phyloP scores from a whole-genome alignment of 352 stramenopile genomes.

The Phytophthora quininea region DNA sequence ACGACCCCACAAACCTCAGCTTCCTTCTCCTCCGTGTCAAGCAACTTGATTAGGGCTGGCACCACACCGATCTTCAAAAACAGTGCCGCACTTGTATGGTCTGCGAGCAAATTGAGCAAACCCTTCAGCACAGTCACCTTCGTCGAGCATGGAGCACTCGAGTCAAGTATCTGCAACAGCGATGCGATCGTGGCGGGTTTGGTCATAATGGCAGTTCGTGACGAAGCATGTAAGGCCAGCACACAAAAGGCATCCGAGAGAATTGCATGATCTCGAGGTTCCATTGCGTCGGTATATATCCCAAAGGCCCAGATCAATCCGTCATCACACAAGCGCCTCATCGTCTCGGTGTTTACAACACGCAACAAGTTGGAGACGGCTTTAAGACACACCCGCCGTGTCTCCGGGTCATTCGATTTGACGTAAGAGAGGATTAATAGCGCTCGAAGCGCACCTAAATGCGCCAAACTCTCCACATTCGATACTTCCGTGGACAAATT shows the following conservation, averaged over 20 bases:
- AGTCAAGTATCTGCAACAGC: constrained; percentile 50
- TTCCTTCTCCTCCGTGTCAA: constrained; percentile 19
- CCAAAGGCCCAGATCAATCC: constrained; percentile 74
- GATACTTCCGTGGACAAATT: constrained; percentile 92
- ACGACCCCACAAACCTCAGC: constrained; percentile 20
- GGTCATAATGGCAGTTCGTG: constrained; percentile 54
- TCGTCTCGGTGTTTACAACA: constrained; percentile 35
- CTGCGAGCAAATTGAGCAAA: constrained; percentile 58
- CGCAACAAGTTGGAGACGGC: constrained; percentile 72
- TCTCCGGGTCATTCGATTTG: constrained; percentile 82
- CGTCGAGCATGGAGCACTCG: constrained; percentile 24
- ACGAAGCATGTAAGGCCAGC: constrained; percentile 55
- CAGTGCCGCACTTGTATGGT: constrained; percentile 32
- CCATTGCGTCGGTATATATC: constrained; percentile 63
- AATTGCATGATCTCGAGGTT: constrained; percentile 62
- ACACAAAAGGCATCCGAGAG: constrained; percentile 72
- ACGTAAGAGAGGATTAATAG: constrained; percentile 87
- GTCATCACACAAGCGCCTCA: constrained; percentile 70
- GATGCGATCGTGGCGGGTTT: constrained; percentile 47
- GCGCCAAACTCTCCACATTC: constrained; percentile 90
- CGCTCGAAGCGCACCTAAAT: constrained; percentile 87
- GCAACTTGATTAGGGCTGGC: constrained; percentile 24
- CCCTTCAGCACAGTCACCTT: constrained; percentile 56
- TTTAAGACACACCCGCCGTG: constrained; percentile 75
- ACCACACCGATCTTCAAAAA: constrained; percentile 36